These are phyloP conservation scores for Erythrophleum fordii DNA, from an alignment of 306 rosid genomes.

Conservation along the genomic window DNA sequence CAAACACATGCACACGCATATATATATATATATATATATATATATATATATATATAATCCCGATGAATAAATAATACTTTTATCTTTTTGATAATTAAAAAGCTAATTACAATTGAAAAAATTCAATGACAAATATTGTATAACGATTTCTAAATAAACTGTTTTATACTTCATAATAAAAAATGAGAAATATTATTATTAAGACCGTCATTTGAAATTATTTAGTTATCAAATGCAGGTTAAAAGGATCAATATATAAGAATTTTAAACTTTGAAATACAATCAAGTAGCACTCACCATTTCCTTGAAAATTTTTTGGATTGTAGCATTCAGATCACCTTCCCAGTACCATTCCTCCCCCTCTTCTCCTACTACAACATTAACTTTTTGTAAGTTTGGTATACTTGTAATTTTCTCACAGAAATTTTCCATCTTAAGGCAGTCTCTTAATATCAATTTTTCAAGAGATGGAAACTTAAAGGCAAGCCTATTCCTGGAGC, in stretches of 20 bases:
- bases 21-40: too few species aligned
- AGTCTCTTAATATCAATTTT: conserved; percentile 8
- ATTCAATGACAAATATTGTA: too few species aligned
- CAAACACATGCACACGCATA: too few species aligned
- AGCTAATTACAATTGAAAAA: too few species aligned
- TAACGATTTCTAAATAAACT: too few species aligned
- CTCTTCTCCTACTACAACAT: not conserved
- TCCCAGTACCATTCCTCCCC: conserved; percentile 8
- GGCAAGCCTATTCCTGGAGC: not conserved
- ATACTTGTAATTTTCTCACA: not conserved
- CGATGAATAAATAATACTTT: too few species aligned
- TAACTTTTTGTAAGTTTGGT: not conserved
- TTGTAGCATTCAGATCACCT: conserved; percentile 18
- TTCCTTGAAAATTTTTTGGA: not conserved
- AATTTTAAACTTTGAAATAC: not conserved
- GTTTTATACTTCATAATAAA: too few species aligned
- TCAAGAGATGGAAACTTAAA: conserved; percentile 28
- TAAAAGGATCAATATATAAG: not conserved
- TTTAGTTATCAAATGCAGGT: too few species aligned
- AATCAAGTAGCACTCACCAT: conserved; percentile 23
- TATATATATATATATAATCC: too few species aligned
- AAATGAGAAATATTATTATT: too few species aligned
- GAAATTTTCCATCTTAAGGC: not conserved
- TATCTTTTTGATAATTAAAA: too few species aligned
- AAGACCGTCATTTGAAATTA: too few species aligned